These are phyloP conservation scores for Blumeriella jaapii DNA, from an alignment of 2,329 filamentous ascomycete genomes.

Conservation along the genomic window DNA sequence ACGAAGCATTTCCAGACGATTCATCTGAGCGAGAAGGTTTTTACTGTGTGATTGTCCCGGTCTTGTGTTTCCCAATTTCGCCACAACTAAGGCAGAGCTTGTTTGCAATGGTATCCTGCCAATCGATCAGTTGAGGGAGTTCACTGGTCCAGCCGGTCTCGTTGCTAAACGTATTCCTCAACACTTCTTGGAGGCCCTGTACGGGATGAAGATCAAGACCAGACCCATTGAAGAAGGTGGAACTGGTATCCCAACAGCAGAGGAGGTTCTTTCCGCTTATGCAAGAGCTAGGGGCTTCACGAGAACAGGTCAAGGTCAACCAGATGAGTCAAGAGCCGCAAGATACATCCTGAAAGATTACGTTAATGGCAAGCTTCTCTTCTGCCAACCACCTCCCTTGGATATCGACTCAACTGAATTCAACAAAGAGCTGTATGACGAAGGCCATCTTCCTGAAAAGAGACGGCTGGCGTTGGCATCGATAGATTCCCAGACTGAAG, in stretches of 20 bases:
- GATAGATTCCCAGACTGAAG: conserved; percentile 26
- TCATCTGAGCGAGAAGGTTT: conserved; percentile 77
- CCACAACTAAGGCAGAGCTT: conserved; percentile 88
- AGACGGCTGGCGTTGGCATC: conserved; percentile 54
- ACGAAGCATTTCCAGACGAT: conserved; percentile 99
- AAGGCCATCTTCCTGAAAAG: conserved; percentile 70
- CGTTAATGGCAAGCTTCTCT: conserved; percentile 89
- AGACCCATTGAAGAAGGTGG: conserved; percentile 84
- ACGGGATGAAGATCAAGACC: conserved; percentile 79
- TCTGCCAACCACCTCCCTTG: conserved; percentile 73
- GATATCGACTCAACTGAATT: conserved; percentile 64
- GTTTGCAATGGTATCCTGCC: conserved; percentile 91
- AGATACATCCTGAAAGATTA: conserved; percentile 92
- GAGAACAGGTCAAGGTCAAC: conserved; percentile 78
- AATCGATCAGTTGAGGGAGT: conserved; percentile 92
- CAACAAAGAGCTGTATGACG: conserved; percentile 82
- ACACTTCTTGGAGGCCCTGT: conserved; percentile 79
- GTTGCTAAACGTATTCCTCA: conserved; percentile 80
- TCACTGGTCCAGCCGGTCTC: conserved; percentile 72
- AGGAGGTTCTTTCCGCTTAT: conserved; percentile 77
- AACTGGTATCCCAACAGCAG: conserved; percentile 71
- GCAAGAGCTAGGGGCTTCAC: conserved; percentile 83
- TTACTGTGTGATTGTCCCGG: conserved; percentile 95
- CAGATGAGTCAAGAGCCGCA: conserved; percentile 86
- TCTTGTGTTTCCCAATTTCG: conserved; percentile 97